Evolutionary conservation across 1,284 basidiomycete species (phyloP), one percentile per base, ranked within the genome.

Genomic region (Ustilago cynodontis): DNA sequence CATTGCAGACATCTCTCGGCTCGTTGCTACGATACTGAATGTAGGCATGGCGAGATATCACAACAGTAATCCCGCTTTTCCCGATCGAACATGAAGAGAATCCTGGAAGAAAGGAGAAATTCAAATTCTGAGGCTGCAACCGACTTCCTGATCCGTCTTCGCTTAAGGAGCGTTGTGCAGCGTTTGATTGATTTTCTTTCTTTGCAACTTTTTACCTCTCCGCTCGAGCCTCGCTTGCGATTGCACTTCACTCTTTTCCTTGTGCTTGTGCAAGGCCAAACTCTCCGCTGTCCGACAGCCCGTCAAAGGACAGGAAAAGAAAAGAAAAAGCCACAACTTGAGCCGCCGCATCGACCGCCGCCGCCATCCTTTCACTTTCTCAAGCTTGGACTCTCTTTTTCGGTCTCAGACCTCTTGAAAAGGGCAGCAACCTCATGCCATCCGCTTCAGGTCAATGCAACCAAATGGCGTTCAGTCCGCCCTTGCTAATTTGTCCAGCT

Each of bases 181-280:
- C 47, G 3, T 24, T 18, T 11, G 26, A 26, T 49, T 24, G 24
- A 49, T 49, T 49, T 24, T 3, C 20, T 49, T 37, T 37, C 35
- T 37, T 3, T 37, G 35, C 35, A 41, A 43, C 43, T 64, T 57
- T 53, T 64, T 57, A 16, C 26, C 35, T 35, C 35, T 64, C 61
- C 43, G 61, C 61, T 45, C 62, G 62, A 56, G 62, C 54, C 62
- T 65, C 55, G 62, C 62, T 65, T 62, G 41, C 5, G 37, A 45
- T 33, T 14, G 20, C 49, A 39, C 22, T 35, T 6, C 31, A 11
- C n/a, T 18, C 55, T n/a, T 6, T 33, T 11, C 1, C 8, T 49
- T 13, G 3, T 8, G n/a, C n/a, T 20, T 45, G 43, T 45, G n/a
- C 31, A 49, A 49, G 9, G 11, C 26, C 24, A 49, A 37, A 56